Base-by-base conservation (phyloP, 1,284 basidiomycete species). In the Rhodotorula mucilaginosa region DNA sequence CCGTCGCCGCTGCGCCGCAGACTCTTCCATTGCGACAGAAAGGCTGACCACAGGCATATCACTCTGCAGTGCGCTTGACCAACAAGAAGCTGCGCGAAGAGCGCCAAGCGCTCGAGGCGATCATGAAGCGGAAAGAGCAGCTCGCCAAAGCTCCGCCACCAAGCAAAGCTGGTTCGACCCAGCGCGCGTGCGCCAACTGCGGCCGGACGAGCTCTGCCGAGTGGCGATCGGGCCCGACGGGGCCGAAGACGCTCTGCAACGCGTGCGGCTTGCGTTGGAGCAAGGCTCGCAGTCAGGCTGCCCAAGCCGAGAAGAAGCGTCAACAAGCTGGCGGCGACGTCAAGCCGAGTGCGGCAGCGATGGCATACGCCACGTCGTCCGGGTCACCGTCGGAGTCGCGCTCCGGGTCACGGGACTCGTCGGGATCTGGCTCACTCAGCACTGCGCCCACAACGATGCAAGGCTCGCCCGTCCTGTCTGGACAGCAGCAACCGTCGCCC, bases 71-170 rank as follows among this genome's bases (percentile, higher is more conserved):
- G 64, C 63, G 73, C 18, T 88, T 88, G 76, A 85, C 86, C 64
- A 95, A 96, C 79, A 84, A 87, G 80, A 83, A 88, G 75, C 77
- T 95, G 65, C 82, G 82, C 68, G 89, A 91, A 70, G 90, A 93
- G 81, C 71, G 70, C 52, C 67, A 70, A 18, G 71, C 73, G 29
- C 82, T 93, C 31, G 81, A 81, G 47, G 82, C 79, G 21, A 67
- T 80, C 16, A 63, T 70, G 54, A 75, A 73, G 61, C 66, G 69
- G 59, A 74, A 77, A 29, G 71, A 70, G 64, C 66, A 66, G 26
- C 67, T 56, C 15, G 60, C 58, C 26, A 66, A 65, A 58, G 56
- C 69, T 15, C 68, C 68, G 15, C 65, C 62, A 19, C 56, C 61
- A 26, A 29, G 44, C 19, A 65, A 48, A 58, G 34, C 39, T 10